Conservation (phyloP, 805 yeast species). For the Candida arabinofermentans region DNA sequence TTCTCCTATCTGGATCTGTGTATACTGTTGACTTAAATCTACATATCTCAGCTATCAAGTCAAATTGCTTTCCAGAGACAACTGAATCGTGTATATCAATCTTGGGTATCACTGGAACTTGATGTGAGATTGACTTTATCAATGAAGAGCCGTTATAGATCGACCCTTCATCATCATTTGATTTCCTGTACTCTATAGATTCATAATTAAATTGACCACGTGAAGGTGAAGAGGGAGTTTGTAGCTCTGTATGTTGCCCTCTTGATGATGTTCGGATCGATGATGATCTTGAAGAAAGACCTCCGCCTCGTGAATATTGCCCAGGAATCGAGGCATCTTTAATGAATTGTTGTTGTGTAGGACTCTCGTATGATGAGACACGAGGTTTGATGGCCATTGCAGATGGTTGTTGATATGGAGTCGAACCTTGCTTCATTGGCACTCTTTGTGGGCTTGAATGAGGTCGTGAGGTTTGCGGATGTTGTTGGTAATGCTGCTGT, state of each 20-base stretch:
- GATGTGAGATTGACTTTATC: neutral
- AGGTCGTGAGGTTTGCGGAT: neutral
- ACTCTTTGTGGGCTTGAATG: neutral
- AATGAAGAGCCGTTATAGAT: neutral
- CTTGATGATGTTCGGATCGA: too few relatives aligned
- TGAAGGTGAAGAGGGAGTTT: neutral
- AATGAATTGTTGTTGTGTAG: constrained; percentile 9
- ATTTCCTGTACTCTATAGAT: neutral
- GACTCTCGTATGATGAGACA: constrained; percentile 7
- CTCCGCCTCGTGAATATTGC: neutral
- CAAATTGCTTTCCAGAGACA: neutral
- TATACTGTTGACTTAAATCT: neutral
- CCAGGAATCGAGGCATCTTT: neutral
- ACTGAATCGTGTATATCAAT: neutral
- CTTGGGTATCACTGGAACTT: neutral
- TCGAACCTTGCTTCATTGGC: neutral
- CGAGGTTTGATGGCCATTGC: neutral
- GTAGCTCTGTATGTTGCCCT: too few relatives aligned
- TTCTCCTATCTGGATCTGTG: neutral
- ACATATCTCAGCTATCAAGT: neutral
- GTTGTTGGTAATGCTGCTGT: neutral
- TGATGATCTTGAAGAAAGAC: neutral
- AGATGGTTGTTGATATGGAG: neutral
- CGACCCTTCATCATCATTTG: neutral
- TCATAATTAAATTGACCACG: neutral